These are phyloP conservation scores for Kodamaea fukazawae DNA, from an alignment of 805 yeast species.

Conservation along the genomic window DNA sequence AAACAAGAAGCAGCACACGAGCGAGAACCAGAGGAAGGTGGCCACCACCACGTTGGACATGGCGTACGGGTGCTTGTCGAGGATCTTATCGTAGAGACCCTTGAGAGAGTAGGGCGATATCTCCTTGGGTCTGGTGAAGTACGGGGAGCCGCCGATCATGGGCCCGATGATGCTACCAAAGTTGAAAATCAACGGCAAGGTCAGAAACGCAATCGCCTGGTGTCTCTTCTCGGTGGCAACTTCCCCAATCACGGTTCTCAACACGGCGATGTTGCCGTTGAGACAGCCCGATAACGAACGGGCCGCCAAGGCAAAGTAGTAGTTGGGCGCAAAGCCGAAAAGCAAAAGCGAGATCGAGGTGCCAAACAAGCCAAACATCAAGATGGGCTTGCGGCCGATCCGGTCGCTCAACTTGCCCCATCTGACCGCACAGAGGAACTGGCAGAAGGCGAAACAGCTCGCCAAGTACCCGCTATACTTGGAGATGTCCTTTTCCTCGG, in stretches of 20 bases:
- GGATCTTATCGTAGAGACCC: slow-evolving; percentile 21
- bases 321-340: slow-evolving; percentile 55
- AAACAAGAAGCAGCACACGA: slow-evolving; percentile 42
- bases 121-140: slow-evolving; percentile 45
- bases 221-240: slow-evolving; percentile 53
- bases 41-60: slow-evolving; percentile 52
- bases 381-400: slow-evolving; percentile 55
- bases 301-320: slow-evolving; percentile 51
- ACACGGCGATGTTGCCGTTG: slow-evolving; percentile 65
- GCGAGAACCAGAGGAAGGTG: slow-evolving; percentile 31
- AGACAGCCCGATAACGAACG: slow-evolving; percentile 54
- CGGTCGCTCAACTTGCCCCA: slow-evolving; percentile 60
- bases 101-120: neutral
- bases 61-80: slow-evolving; percentile 46
- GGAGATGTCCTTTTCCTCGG: slow-evolving; percentile 51
- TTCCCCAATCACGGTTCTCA: slow-evolving; percentile 62
- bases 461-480: slow-evolving; percentile 62
- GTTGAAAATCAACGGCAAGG: slow-evolving; percentile 61
- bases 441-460: slow-evolving; percentile 59
- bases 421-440: slow-evolving; percentile 53
- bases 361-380: slow-evolving; percentile 52
- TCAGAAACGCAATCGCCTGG: slow-evolving; percentile 61
- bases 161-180: slow-evolving; percentile 63
- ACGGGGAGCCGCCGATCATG: slow-evolving; percentile 50
- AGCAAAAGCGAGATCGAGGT: slow-evolving; percentile 45